These are phyloP conservation scores for Globisporangium paroecandrum DNA, from an alignment of 352 stramenopile species.

Conservation along the genomic window DNA sequence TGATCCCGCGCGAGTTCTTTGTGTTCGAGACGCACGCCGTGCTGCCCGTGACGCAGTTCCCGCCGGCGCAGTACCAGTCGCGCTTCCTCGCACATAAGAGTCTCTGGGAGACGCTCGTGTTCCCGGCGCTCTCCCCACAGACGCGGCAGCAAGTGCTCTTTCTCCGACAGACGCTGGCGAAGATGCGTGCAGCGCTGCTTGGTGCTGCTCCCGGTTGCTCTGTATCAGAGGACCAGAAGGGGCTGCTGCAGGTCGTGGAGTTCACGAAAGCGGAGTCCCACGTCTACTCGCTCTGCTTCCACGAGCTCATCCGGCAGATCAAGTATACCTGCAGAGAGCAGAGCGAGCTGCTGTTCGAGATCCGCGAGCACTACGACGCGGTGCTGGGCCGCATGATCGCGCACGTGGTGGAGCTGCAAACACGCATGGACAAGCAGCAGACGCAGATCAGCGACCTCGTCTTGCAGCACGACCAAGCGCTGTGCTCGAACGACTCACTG, in stretches of 20 bases:
- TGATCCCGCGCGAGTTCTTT: constrained; percentile 78
- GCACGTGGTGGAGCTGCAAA: constrained; percentile 18
- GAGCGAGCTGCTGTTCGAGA: constrained; percentile 61
- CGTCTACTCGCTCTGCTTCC: constrained; percentile 74
- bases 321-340: constrained; percentile 78
- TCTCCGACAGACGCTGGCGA: constrained; percentile 55
- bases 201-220: neutral
- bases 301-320: constrained; percentile 72
- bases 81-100: constrained; percentile 28
- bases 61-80: constrained; percentile 57
- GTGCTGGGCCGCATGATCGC: constrained; percentile 25
- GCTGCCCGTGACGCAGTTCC: constrained; percentile 46
- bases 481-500: constrained; percentile 25
- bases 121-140: constrained; percentile 57
- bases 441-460: constrained; percentile 22
- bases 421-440: constrained; percentile 27
- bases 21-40: constrained; percentile 70
- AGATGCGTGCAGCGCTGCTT: constrained; percentile 33
- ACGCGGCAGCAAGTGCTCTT: constrained; percentile 71
- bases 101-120: constrained; percentile 72
- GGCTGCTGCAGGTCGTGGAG: constrained; percentile 20
- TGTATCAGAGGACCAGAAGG: neutral
- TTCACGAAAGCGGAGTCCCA: constrained; percentile 54
- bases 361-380: constrained; percentile 48
- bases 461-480: constrained; percentile 11